These are phyloP conservation scores for Saccharomyces hybrid DNA, from an alignment of 1,139 yeast genomes.

Conservation along the genomic window DNA sequence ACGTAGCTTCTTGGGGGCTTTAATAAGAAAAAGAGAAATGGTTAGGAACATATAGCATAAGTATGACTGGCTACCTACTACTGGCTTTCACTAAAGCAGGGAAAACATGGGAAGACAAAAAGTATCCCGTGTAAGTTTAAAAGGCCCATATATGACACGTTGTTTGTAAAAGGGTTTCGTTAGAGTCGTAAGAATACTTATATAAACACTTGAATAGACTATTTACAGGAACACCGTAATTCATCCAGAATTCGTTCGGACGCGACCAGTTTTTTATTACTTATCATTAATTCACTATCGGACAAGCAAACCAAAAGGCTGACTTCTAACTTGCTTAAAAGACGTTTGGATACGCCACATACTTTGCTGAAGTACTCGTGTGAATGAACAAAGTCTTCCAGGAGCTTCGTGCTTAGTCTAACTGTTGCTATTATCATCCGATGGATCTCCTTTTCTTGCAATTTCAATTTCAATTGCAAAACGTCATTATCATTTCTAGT, in stretches of 20 bases:
- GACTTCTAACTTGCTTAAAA: slow-evolving; percentile 42
- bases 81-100: too few relatives aligned
- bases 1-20: not conserved
- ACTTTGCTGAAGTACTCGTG: slow-evolving; percentile 47
- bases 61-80: too few relatives aligned
- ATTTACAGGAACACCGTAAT: slow-evolving; percentile 4
- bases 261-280: slow-evolving; percentile 16
- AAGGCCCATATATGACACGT: too few relatives aligned
- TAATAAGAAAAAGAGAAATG: not conserved
- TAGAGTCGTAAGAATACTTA: too few relatives aligned
- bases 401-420: slow-evolving; percentile 43
- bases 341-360: slow-evolving; percentile 42
- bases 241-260: slow-evolving; percentile 11
- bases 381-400: slow-evolving; percentile 47
- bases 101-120: too few relatives aligned
- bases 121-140: too few relatives aligned
- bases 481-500: slow-evolving; percentile 34
- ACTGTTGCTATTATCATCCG: slow-evolving; percentile 43
- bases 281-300: slow-evolving; percentile 18
- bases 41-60: too few relatives aligned
- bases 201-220: not conserved
- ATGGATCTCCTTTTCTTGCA: slow-evolving; percentile 36
- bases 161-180: too few relatives aligned
- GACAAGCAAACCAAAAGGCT: slow-evolving; percentile 35
- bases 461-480: slow-evolving; percentile 32